Evolutionary conservation across 495 filamentous ascomycete genomes (phyloP), one percentile per base, ranked within the genome.

Genomic region (Aspergillus coremiiformis): DNA sequence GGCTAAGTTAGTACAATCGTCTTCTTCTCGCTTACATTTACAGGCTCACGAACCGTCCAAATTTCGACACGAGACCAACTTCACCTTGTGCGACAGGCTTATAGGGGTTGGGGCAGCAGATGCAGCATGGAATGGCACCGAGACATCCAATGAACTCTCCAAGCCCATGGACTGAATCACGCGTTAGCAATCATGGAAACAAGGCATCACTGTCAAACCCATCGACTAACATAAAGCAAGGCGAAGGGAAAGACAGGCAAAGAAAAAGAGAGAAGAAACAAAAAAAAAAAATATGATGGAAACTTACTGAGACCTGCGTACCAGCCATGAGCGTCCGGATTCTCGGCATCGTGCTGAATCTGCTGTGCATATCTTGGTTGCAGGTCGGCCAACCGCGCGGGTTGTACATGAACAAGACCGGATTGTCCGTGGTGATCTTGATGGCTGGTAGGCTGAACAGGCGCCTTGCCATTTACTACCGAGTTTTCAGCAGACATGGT

Each of bases 51-150:
- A 53, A 76, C 63, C 89, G 87, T 66, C 93, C 93, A 58, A 97
- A 99, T 66, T 87, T 90, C 60, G 91, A 95, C 58, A 99, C 84
- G 24, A 99, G 77, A 51, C 93, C 93, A 26, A 99, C 93, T 60
- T 93, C 88, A 60, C 93, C 93, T 67, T 96, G 92, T 47, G 75
- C 67, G 60, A 96, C 90, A n/a, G 81, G 82, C 75, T 95, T 95
- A 80, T 91, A 98, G 11, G 93, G 93, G 70, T 99, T 99, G 26
- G 94, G 94, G 70, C 88, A 95, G 66, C 81, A 75, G 70, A 96
- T 69, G 70, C 92, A 93, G 81, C 90, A 96, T 1, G 94, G 94
- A 60, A 97, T 79, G 21, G 94, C 90, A 49, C 93, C 93, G 19
- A 86, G 63, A 54, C 80, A 86, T 53, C 93, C 93, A 58, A 96